Evolutionary conservation across 2,329 filamentous ascomycete genomes (phyloP).

Genomic region (Nemania serpens): DNA sequence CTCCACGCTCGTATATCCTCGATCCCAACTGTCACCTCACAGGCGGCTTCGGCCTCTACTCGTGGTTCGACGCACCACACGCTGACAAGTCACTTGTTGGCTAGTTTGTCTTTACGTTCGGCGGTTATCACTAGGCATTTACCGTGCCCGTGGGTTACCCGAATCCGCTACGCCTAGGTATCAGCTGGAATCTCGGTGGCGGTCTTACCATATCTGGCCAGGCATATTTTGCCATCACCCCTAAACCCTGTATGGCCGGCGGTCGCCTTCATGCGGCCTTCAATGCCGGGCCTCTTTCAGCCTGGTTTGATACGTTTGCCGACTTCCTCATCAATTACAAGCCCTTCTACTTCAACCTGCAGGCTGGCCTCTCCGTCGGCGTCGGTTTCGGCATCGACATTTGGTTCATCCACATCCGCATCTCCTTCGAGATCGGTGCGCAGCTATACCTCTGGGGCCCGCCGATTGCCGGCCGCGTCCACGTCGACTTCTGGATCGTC

Average conservation of each 20-base stretch:
- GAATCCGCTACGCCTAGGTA: constrained; percentile 40
- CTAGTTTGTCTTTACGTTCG: constrained; percentile 51
- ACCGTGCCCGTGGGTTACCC: constrained; percentile 44
- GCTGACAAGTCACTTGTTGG: constrained; percentile 36
- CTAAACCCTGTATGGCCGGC: constrained; percentile 50
- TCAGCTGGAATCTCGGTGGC: constrained; percentile 43
- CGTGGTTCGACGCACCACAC: constrained; percentile 43
- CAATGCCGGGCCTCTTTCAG: constrained; percentile 40
- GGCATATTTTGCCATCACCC: constrained; percentile 53
- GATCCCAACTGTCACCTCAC: constrained; percentile 47
- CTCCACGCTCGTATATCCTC: constrained; percentile 48
- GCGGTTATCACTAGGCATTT: constrained; percentile 51
- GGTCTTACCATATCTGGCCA: constrained; percentile 45
- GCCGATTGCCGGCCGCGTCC: constrained; percentile 37
- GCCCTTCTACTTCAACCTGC: constrained; percentile 44
- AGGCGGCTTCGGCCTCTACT: constrained; percentile 49
- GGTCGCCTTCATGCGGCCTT: constrained; percentile 40
- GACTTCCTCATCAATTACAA: constrained; percentile 50
- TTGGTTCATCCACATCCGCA: constrained; percentile 35
- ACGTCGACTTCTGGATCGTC: constrained; percentile 42
- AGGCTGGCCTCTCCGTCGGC: constrained; percentile 39
- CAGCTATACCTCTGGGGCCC: constrained; percentile 39
- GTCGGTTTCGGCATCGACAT: constrained; percentile 38
- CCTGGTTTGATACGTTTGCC: constrained; percentile 47
- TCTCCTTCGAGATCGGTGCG: constrained; percentile 39